Evolutionary conservation across 352 stramenopile species (phyloP).

Genomic region (Phytophthora fragariaefolia): DNA sequence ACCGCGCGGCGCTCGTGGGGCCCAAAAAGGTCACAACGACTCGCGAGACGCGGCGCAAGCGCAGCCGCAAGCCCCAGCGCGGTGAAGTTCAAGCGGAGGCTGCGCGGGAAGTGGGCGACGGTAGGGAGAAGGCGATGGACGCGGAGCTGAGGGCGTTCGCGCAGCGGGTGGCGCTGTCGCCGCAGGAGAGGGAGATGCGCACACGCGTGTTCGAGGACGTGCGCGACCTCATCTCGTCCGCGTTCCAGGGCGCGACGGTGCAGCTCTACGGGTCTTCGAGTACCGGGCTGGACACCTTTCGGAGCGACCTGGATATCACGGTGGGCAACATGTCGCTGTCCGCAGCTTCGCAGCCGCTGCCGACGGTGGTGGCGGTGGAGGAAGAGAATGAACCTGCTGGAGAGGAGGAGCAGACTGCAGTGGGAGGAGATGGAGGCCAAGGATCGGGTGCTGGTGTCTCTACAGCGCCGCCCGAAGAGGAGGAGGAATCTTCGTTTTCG

Average conservation of each 20-base stretch:
- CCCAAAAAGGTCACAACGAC: slow-evolving; percentile 28
- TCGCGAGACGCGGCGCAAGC: slow-evolving; percentile 9
- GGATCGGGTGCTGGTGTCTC: background rate
- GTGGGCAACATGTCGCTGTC: slow-evolving; percentile 58
- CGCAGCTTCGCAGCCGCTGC: slow-evolving; percentile 17
- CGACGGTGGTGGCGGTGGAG: slow-evolving; percentile 15
- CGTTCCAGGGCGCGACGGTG: slow-evolving; percentile 54
- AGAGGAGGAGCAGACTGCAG: background rate
- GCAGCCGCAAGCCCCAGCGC: slow-evolving; percentile 1
- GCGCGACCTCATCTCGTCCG: slow-evolving; percentile 41
- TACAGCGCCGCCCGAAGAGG: slow-evolving; percentile 22
- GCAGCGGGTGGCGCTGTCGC: slow-evolving; percentile 50
- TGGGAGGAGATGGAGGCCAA: background rate
- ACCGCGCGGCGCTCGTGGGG: background rate
- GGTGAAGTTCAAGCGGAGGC: background rate
- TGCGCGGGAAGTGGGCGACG: background rate
- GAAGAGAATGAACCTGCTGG: slow-evolving; percentile 28
- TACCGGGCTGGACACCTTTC: slow-evolving; percentile 74
- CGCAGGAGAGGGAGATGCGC: slow-evolving; percentile 50
- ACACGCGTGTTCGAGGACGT: slow-evolving; percentile 53
- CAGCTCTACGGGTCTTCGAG: slow-evolving; percentile 78
- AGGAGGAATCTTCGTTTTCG: slow-evolving; percentile 62
- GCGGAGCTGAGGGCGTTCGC: slow-evolving; percentile 55
- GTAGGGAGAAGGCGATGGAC: slow-evolving; percentile 39
- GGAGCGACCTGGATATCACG: slow-evolving; percentile 78